These are phyloP conservation scores for Trichoderma sp. DNA, from an alignment of 2,329 filamentous ascomycete species.

Conservation along the genomic window DNA sequence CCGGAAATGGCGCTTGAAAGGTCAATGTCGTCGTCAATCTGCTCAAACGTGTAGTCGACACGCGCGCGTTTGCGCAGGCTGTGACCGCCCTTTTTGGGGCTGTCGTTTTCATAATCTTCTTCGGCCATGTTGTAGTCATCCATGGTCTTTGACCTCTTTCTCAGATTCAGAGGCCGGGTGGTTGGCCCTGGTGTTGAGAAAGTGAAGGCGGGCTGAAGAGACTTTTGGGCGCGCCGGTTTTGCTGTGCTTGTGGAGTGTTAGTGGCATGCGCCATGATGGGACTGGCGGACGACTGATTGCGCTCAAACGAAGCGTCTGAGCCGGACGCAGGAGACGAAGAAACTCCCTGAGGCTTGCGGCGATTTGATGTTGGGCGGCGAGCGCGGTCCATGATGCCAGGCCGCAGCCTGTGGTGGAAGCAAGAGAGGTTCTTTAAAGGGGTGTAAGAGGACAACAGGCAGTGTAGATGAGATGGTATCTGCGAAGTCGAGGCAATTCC, in stretches of 20 bases:
- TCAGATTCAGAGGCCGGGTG: constrained; percentile 37
- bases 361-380: constrained; percentile 39
- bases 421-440: constrained; percentile 21
- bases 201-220: constrained; percentile 41
- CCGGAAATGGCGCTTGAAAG: constrained; percentile 32
- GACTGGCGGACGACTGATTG: constrained; percentile 37
- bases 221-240: constrained; percentile 39
- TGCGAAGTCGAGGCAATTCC: not conserved
- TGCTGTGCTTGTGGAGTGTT: constrained; percentile 34
- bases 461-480: constrained; percentile 23
- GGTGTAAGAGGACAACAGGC: constrained; percentile 28
- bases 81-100: constrained; percentile 59
- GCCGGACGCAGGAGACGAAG: constrained; percentile 39
- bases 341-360: constrained; percentile 38
- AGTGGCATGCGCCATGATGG: constrained; percentile 37
- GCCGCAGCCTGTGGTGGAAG: constrained; percentile 32
- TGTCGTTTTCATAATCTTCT: constrained; percentile 50
- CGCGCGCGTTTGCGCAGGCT: constrained; percentile 58
- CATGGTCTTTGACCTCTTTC: constrained; percentile 49
- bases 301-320: constrained; percentile 38
- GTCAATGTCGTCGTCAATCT: constrained; percentile 51
- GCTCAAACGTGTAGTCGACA: constrained; percentile 59
- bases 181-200: constrained; percentile 40
- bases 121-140: constrained; percentile 41
- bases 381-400: constrained; percentile 43